Evolutionary conservation across 148 eudicot species (phyloP).

Genomic region (Mesembryanthemum crystallinum): DNA sequence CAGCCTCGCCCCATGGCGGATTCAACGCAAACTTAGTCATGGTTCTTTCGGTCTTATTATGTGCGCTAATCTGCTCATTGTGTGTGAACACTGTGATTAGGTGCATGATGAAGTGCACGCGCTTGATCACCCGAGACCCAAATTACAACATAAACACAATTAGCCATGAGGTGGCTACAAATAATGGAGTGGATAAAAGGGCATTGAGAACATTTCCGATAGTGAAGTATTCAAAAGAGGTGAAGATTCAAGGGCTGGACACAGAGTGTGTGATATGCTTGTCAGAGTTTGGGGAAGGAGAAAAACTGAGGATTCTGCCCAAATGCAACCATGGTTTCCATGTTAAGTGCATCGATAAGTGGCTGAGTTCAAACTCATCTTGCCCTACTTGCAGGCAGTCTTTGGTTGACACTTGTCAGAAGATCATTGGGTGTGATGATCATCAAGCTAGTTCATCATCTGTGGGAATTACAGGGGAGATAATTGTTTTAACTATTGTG

Average conservation of each 20-base stretch:
- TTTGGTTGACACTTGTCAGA: slow-evolving; percentile 59
- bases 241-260: slow-evolving; percentile 48
- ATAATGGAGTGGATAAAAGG: slow-evolving; percentile 39
- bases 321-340: slow-evolving; percentile 90
- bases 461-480: slow-evolving; percentile 7
- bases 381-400: slow-evolving; percentile 90
- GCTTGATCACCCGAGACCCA: slow-evolving; percentile 13
- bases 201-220: slow-evolving; percentile 64
- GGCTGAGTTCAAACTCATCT: slow-evolving; percentile 77
- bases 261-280: slow-evolving; percentile 80
- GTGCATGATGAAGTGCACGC: slow-evolving; percentile 33
- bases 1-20: slow-evolving; percentile 1
- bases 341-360: slow-evolving; percentile 69
- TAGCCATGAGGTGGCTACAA: neutral
- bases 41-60: slow-evolving; percentile 26
- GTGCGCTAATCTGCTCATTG: slow-evolving; percentile 28
- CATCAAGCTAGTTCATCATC: slow-evolving; percentile 26
- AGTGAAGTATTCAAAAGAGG: slow-evolving; percentile 43
- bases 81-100: slow-evolving; percentile 28
- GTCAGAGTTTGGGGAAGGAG: slow-evolving; percentile 57
- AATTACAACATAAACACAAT: slow-evolving; percentile 24
- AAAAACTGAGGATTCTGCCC: slow-evolving; percentile 54
- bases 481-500: slow-evolving; percentile 35
- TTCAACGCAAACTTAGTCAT: slow-evolving; percentile 30
- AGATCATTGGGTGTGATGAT: slow-evolving; percentile 39